Conservation (phyloP, 306 rosid species). For the Ormosia semicastrata region DNA sequence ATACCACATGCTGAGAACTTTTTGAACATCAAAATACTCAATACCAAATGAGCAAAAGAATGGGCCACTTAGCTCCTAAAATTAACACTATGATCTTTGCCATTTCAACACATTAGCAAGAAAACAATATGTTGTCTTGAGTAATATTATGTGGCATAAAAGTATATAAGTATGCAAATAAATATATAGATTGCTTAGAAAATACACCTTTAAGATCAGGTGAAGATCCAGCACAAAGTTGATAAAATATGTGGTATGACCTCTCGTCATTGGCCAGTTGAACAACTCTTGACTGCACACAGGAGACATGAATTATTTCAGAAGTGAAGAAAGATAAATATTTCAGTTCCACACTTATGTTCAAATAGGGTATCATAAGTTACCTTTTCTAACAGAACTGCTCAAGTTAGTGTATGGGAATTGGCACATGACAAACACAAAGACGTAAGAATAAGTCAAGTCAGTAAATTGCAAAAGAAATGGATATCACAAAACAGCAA, state of each 20-base stretch:
- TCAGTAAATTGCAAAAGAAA: conserved; percentile 40
- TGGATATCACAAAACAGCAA: conserved; percentile 17
- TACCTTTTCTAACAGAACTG: conserved; percentile 94
- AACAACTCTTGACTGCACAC: conserved; percentile 89
- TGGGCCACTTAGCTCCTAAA: not conserved
- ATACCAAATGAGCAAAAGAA: not conserved
- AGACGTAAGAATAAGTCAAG: conserved; percentile 32
- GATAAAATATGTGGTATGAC: conserved; percentile 90
- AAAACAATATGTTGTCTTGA: not conserved
- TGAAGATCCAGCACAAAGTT: conserved; percentile 92
- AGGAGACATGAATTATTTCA: conserved; percentile 29
- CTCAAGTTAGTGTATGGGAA: conserved; percentile 25
- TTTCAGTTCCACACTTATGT: conserved; percentile 18
- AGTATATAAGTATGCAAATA: not conserved
- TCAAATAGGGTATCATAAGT: conserved; percentile 29
- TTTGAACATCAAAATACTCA: not conserved
- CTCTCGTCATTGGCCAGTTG: conserved; percentile 73
- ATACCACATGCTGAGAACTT: not conserved
- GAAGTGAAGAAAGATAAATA: conserved; percentile 32
- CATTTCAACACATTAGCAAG: not conserved
- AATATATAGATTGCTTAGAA: not conserved
- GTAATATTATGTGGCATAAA: not conserved
- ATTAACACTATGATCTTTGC: not conserved
- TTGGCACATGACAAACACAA: conserved; percentile 42
- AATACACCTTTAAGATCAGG: conserved; percentile 67